Base-by-base conservation (phyloP, 768 basidiomycete species). In the Calocera cornea region DNA sequence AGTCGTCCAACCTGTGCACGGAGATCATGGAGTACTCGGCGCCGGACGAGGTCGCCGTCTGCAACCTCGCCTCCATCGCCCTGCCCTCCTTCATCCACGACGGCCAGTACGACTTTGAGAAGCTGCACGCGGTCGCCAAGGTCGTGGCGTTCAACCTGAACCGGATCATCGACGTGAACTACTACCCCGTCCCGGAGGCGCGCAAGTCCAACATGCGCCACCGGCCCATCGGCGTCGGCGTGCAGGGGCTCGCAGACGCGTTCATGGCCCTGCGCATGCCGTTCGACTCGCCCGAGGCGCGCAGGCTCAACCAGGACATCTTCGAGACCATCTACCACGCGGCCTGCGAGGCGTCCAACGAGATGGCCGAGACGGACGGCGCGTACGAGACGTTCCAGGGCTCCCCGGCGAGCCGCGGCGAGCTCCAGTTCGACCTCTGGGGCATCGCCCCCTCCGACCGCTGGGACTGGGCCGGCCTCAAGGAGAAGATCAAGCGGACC, bases 271-370 rank as follows among this genome's bases (percentile, higher is more conserved):
- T 99, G 10, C 90, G 89, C 69, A 86, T 97, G 85, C 91, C 97
- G 0, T 99, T 98, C 78, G 97, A 98, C 72, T 92, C 91, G 1
- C 83, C 81, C 19, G 87, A 85, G 49, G 97, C 95, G 16, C 87
- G 88, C 74, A 79, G 86, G 72, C 86, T 99, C 71, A 98, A 99
- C 80, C 82, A 88, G 70, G 86, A 95, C 78, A 97, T 99, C 77
- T 97, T 97, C 76, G 97, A 99, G 82, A 99, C 97, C 16, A 97
- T 99, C 75, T 99, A 98, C 76, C 93, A 99, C 72, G 95, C 84
- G 67, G 90, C 91, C 0, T 84, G 93, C 29, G 95, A 98, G 77
- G 87, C 92, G 2, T 94, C 91, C 70, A 85, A 83, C 68, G 97
- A 98, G 78, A 77, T 97, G 68, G 93, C 95, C 24, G 84, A 80